phyloP scores from a whole-genome alignment of 176 grass and related monocot species.

The Triticum urartu region DNA sequence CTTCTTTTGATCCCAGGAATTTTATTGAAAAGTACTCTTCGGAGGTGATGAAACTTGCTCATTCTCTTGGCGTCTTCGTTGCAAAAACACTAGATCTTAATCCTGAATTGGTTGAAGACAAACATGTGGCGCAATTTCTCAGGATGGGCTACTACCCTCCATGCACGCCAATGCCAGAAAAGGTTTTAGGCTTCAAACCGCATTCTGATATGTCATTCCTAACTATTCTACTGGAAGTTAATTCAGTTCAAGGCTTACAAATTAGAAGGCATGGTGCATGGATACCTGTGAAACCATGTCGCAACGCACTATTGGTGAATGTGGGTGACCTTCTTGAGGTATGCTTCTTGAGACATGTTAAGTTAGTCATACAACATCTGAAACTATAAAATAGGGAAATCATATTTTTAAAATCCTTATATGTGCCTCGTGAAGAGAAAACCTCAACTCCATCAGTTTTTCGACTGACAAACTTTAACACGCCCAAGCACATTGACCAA shows the following conservation, averaged over 20 bases:
- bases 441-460: background rate
- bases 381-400: background rate
- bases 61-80: slow-evolving; percentile 27
- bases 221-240: slow-evolving; percentile 43
- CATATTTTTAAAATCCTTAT: background rate
- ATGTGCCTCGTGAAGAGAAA: background rate
- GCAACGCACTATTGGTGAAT: slow-evolving; percentile 42
- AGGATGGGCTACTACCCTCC: slow-evolving; percentile 68
- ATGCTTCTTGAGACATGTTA: background rate
- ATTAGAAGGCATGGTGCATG: slow-evolving; percentile 37
- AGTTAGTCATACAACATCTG: background rate
- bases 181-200: slow-evolving; percentile 47
- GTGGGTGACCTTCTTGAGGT: slow-evolving; percentile 55
- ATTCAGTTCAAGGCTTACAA: slow-evolving; percentile 46
- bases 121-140: slow-evolving; percentile 31
- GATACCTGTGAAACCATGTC: slow-evolving; percentile 30
- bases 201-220: slow-evolving; percentile 49
- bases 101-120: slow-evolving; percentile 12
- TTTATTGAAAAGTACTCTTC: slow-evolving; percentile 48
- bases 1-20: slow-evolving; percentile 14
- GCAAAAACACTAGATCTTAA: slow-evolving; percentile 35
- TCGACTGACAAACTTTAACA: background rate
- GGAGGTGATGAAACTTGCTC: slow-evolving; percentile 28
- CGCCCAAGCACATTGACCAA: background rate
- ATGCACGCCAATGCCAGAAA: slow-evolving; percentile 35